Percentiles rank a stretch among this genome's conserved stretches.
These are phyloP conservation scores for Daldinia caldariorum DNA, from an alignment of 495 filamentous ascomycete species.

Conservation along the genomic window DNA sequence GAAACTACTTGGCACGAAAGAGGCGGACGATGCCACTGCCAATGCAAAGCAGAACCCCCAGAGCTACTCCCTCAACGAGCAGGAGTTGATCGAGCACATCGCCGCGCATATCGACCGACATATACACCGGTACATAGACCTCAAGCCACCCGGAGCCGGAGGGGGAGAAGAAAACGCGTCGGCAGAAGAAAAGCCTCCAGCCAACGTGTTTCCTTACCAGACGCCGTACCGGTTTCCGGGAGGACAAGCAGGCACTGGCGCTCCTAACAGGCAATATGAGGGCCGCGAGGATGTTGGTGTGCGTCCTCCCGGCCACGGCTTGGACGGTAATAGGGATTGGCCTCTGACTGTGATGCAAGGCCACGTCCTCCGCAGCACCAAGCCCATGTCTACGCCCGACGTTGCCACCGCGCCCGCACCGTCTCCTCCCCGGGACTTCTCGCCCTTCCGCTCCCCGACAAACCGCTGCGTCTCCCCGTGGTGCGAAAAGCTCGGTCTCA, in stretches of 20 bases:
- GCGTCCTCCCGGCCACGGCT: slow-evolving; percentile 31
- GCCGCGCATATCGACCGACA: slow-evolving; percentile 30
- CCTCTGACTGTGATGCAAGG: slow-evolving; percentile 28
- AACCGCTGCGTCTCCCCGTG: slow-evolving; percentile 37
- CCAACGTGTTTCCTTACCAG: not conserved
- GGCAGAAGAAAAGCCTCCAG: slow-evolving; percentile 4
- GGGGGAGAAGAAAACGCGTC: slow-evolving; percentile 1
- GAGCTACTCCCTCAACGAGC: slow-evolving; percentile 9
- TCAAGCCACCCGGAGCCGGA: not conserved
- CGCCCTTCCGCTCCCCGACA: slow-evolving; percentile 17
- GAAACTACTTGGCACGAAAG: slow-evolving; percentile 21
- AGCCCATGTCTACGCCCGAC: slow-evolving; percentile 17
- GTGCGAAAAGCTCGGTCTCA: slow-evolving; percentile 31
- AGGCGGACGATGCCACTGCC: not conserved
- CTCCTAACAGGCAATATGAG: slow-evolving; percentile 10
- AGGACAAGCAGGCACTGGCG: not conserved
- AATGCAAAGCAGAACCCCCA: not conserved
- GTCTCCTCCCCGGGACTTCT: slow-evolving; percentile 24
- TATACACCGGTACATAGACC: slow-evolving; percentile 25
- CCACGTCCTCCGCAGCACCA: slow-evolving; percentile 19
- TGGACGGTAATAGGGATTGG: slow-evolving; percentile 46
- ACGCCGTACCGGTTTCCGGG: not conserved
- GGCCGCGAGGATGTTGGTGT: slow-evolving; percentile 6
- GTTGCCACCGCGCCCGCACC: slow-evolving; percentile 1
- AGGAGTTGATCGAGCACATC: slow-evolving; percentile 34